Base-by-base conservation (phyloP, 2,329 filamentous ascomycete species). In the Ceratocystis smalleyi region DNA sequence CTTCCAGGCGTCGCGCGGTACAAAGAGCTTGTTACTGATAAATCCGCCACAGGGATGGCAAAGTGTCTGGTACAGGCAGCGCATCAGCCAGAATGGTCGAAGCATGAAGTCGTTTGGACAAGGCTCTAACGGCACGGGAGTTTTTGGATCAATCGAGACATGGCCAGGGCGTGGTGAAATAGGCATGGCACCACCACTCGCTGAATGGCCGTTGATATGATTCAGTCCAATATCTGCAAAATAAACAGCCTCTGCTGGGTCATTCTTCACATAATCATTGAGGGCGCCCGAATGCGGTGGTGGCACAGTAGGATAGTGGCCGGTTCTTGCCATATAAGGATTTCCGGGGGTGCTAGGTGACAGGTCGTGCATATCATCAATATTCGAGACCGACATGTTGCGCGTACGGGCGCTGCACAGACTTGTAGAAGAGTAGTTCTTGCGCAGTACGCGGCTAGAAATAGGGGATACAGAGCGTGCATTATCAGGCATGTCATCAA, bases 1-100 rank as follows among this genome's bases (percentile, higher is more conserved):
- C 64, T 85, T 83, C 94, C 94, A 99, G 2, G 94, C 89, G 71
- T 97, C 91, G 62, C 89, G 83, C 5, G 94, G 91, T 4, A 99
- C 82, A 71, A 99, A 99, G 0, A 99, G 81, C 70, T 91, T 91
- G 24, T 86, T 92, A 63, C 91, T 95, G 22, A 99, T 72, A 72
- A 96, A 99, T 17, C 91, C 94, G 45, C 94, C 94, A 27, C 90
- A 85, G 1, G 92, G 90, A 71, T 99, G 92, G 19, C 86, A 87
- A 55, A 99, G 83, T 0, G 91, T 96, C 73, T 96, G 90, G 72
- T 94, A 95, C 30, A 99, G 80, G 67, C 88, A 91, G 64, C 94
- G 85, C 89, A 99, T 96, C 55, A 99, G 79, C 94, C 94, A 99
- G 74, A 96, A 99, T 1, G 94, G 95, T 22, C 94, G 85, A n/a